phyloP scores from a whole-genome alignment of 225 moss, liverwort and hornwort genomes.

The Climacium dendroides region DNA sequence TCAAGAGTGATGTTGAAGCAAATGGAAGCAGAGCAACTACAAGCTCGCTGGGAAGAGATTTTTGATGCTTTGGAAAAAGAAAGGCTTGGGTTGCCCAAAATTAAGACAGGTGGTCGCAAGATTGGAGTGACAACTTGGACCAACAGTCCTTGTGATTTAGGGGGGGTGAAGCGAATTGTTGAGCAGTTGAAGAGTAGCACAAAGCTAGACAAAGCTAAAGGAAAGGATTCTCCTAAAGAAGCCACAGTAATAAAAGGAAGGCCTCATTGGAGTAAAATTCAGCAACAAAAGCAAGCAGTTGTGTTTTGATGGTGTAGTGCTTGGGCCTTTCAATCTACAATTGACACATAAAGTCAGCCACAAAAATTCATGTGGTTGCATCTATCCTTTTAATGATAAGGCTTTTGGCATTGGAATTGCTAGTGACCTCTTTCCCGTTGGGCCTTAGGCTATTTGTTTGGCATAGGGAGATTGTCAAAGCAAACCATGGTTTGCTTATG shows the following conservation, averaged over 20 bases:
- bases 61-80: conserved; percentile 4
- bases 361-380: background rate
- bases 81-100: conserved; percentile 4
- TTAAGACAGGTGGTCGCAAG: background rate
- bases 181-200: background rate
- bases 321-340: background rate
- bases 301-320: background rate
- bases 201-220: background rate
- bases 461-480: background rate
- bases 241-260: background rate
- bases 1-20: background rate
- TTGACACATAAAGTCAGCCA: background rate
- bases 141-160: conserved; percentile 8
- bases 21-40: background rate
- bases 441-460: background rate
- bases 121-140: background rate
- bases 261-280: background rate
- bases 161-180: background rate
- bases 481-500: background rate
- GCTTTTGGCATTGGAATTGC: background rate
- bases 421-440: background rate
- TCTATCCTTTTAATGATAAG: background rate
- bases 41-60: background rate
- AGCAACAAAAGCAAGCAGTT: background rate
- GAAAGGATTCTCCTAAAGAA: background rate